phyloP scores from a whole-genome alignment of 352 stramenopile genomes.

The Globisporangium paddicum region DNA sequence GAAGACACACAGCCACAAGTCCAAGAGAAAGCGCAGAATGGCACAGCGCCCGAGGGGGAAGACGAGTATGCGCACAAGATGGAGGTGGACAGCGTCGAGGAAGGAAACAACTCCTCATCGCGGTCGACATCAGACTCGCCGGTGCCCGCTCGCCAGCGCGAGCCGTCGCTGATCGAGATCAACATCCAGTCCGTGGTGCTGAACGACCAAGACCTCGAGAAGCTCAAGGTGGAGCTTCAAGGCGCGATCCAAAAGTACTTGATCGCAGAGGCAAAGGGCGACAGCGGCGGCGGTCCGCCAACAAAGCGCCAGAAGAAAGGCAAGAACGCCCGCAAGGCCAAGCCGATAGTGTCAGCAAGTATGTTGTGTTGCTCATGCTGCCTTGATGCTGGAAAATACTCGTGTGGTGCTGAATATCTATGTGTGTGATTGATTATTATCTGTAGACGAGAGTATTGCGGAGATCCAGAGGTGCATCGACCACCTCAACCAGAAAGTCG shows the following conservation, averaged over 20 bases:
- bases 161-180: constrained; percentile 17
- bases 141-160: background rate
- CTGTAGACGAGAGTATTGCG: constrained; percentile 21
- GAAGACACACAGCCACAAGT: background rate
- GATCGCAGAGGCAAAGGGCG: constrained; percentile 16
- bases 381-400: too few species aligned
- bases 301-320: constrained; percentile 68
- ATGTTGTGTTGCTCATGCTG: constrained; percentile 5
- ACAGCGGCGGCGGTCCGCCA: constrained; percentile 19
- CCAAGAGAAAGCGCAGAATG: constrained; percentile 3
- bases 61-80: background rate
- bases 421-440: constrained; percentile 2
- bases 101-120: background rate
- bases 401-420: background rate
- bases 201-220: constrained; percentile 30
- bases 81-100: background rate
- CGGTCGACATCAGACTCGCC: constrained; percentile 20
- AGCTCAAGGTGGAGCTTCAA: constrained; percentile 41
- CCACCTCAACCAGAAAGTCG: constrained; percentile 33
- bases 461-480: constrained; percentile 37
- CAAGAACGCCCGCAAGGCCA: constrained; percentile 33
- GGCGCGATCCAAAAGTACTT: constrained; percentile 28
- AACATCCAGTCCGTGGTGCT: constrained; percentile 25
- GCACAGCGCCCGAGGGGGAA: background rate
- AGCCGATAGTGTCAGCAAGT: constrained; percentile 3